These are phyloP conservation scores for Flaveria linearis DNA, from an alignment of 129 eudicot genomes.

Conservation along the genomic window DNA sequence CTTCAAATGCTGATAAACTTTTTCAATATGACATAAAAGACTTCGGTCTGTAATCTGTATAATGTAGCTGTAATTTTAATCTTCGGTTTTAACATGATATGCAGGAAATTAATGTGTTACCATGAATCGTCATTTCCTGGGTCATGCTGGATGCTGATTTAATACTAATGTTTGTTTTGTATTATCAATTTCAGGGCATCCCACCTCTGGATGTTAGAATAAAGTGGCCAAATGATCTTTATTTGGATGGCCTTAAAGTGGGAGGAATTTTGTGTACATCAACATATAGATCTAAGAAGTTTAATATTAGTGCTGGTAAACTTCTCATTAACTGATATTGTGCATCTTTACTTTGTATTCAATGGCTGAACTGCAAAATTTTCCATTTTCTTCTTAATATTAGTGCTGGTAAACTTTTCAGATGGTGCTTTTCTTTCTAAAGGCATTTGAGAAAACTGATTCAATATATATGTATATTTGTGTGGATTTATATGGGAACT, in stretches of 20 bases:
- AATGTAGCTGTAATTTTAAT: background rate
- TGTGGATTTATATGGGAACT: background rate
- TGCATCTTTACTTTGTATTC: constrained; percentile 6
- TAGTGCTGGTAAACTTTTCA: no score
- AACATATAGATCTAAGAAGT: constrained; percentile 81
- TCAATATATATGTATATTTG: background rate
- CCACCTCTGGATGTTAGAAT: constrained; percentile 79
- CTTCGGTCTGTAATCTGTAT: background rate
- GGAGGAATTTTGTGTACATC: constrained; percentile 99
- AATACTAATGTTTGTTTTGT: constrained; percentile 24
- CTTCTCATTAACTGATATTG: constrained; percentile 14
- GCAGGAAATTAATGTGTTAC: background rate
- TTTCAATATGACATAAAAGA: background rate
- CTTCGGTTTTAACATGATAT: constrained; percentile 16
- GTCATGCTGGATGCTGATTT: constrained; percentile 19
- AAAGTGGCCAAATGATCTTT: constrained; percentile 99
- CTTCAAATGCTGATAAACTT: background rate
- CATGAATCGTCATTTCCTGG: background rate
- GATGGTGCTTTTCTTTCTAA: background rate
- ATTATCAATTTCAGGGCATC: constrained; percentile 60
- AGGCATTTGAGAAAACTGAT: background rate
- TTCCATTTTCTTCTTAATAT: constrained; percentile 7
- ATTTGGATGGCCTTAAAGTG: constrained; percentile 84
- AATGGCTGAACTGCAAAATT: background rate
- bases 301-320: constrained; percentile 88